Evolutionary conservation across 768 basidiomycete species (phyloP).

Genomic region (Stropharia rugosoannulata): DNA sequence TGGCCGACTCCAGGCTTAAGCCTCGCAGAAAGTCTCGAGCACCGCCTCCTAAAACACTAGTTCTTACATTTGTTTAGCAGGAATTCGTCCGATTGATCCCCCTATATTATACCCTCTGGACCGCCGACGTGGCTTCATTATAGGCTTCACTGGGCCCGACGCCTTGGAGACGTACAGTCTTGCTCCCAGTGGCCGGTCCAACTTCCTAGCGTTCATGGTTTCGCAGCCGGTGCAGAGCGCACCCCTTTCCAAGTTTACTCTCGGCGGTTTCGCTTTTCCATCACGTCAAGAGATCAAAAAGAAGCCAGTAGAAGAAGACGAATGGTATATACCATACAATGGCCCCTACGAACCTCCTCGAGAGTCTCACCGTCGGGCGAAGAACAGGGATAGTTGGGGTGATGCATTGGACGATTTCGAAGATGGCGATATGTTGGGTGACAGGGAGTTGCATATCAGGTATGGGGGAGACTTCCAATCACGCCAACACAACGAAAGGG

Average conservation of each 20-base stretch:
- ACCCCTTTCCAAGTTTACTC: background rate
- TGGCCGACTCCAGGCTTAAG: background rate
- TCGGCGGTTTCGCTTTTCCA: conserved; percentile 13
- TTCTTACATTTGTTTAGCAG: background rate
- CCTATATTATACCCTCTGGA: background rate
- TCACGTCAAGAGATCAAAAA: conserved; percentile 12
- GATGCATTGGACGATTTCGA: conserved; percentile 35
- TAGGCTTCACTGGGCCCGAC: background rate
- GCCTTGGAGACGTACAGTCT: background rate
- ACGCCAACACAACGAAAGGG: conserved; percentile 11
- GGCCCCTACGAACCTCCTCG: conserved; percentile 55
- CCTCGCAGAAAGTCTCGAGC: too few relatives aligned
- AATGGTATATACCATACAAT: conserved; percentile 68
- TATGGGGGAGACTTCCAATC: conserved; percentile 22
- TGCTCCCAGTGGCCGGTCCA: background rate
- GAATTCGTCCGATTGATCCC: background rate
- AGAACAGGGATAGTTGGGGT: conserved; percentile 42
- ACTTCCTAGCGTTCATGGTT: background rate
- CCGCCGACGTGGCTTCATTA: background rate
- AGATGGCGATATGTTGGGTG: conserved; percentile 27
- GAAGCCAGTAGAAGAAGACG: conserved; percentile 32
- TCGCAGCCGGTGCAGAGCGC: conserved; percentile 1
- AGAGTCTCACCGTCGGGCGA: conserved; percentile 24
- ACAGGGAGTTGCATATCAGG: conserved; percentile 27
- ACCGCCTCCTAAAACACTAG: background rate